phyloP scores from a whole-genome alignment of 257 asterid genomes.

The Avicennia marina region DNA sequence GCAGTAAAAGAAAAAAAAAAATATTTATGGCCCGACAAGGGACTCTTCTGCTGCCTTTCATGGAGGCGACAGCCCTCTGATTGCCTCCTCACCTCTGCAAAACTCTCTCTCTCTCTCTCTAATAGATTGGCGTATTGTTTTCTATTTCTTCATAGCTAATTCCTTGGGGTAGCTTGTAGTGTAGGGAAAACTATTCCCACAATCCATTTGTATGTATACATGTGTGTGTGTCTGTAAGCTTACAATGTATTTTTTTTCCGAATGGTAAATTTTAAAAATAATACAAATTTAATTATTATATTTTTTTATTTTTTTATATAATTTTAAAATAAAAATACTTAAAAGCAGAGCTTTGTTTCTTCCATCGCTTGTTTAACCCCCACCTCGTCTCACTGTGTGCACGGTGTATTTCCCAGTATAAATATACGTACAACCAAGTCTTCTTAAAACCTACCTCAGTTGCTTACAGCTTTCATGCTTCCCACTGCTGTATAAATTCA shows the following conservation, averaged over 20 bases:
- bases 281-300: too few relatives aligned
- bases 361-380: not conserved
- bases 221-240: too few relatives aligned
- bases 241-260: too few relatives aligned
- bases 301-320: too few relatives aligned
- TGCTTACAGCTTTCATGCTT: not conserved
- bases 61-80: slow-evolving; percentile 29
- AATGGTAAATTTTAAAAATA: too few relatives aligned
- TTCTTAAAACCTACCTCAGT: not conserved
- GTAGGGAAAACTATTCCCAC: not conserved
- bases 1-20: slow-evolving; percentile 7
- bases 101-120: not conserved
- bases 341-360: too few relatives aligned
- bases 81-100: slow-evolving; percentile 9
- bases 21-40: slow-evolving; percentile 27
- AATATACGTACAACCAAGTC: slow-evolving; percentile 11
- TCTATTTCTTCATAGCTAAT: slow-evolving; percentile 11
- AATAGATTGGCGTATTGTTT: too few relatives aligned
- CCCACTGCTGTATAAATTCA: too few relatives aligned
- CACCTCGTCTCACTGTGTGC: not conserved
- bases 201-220: too few relatives aligned
- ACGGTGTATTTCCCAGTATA: slow-evolving; percentile 8
- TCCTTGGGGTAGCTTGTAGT: too few relatives aligned
- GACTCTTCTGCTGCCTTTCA: slow-evolving; percentile 30
- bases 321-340: too few relatives aligned